phyloP scores from a whole-genome alignment of 768 basidiomycete genomes.

The Kwoniella sp. region DNA sequence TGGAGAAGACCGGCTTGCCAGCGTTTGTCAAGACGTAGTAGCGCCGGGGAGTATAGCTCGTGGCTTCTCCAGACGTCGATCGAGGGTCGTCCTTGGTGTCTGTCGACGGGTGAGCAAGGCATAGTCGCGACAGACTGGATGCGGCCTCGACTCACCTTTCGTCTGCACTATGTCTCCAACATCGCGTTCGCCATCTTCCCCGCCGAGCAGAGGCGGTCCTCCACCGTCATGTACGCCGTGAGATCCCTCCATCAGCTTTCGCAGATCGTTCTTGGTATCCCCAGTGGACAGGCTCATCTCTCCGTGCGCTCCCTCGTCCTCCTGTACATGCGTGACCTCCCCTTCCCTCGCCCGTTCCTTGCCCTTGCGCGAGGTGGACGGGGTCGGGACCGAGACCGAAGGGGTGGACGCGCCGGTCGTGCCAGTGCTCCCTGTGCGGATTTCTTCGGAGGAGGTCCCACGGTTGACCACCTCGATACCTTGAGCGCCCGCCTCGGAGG shows the following conservation, averaged over 20 bases:
- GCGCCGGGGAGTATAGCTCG: constrained; percentile 55
- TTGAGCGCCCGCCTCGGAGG: too few relatives aligned
- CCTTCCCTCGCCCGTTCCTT: constrained; percentile 21
- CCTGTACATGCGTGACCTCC: constrained; percentile 1
- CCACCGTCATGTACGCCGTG: not conserved
- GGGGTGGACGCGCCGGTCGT: too few relatives aligned
- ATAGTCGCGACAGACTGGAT: too few relatives aligned
- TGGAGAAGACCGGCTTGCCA: constrained; percentile 93
- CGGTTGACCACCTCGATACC: too few relatives aligned
- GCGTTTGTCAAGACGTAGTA: constrained; percentile 93
- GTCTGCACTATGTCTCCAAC: not conserved
- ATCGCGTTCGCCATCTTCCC: not conserved
- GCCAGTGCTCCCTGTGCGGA: too few relatives aligned
- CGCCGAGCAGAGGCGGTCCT: not conserved
- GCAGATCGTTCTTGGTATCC: constrained; percentile 19
- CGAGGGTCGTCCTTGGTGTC: not conserved
- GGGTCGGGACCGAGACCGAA: too few relatives aligned
- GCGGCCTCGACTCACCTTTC: not conserved
- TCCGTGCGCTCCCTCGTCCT: constrained; percentile 7
- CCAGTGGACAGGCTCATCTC: constrained; percentile 9
- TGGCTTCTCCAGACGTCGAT: not conserved
- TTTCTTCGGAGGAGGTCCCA: too few relatives aligned
- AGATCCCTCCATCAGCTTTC: constrained; percentile 15
- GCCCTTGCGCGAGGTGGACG: constrained; percentile 25
- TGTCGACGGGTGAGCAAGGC: too few relatives aligned